Evolutionary conservation across 306 rosid species (phyloP), one percentile per base, ranked within the genome.

Genomic region (Vigna hirtella): DNA sequence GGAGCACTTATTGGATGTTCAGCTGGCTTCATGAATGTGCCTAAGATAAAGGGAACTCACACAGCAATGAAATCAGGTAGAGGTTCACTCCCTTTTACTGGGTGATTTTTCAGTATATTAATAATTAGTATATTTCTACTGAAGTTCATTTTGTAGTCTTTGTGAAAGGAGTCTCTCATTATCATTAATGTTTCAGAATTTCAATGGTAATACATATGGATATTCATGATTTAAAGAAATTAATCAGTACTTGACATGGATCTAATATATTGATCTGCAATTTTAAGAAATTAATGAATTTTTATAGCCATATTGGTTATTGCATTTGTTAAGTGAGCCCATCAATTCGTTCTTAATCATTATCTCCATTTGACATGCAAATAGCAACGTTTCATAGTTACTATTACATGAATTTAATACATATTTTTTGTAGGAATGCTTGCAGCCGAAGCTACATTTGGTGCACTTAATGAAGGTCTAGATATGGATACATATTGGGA

Each of bases 31-130:
- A 73, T 95, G 81, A 92, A 95, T 73, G 98, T 95, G 49, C 98
- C 96, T 15, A 95, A 95, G 87, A 95, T 95, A 61, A 95, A 95
- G 86, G 98, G 98, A 78, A 91, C 95, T 42, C 97, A 91, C 78
- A 91, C 97, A 9, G 98, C 98, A 66, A 95, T 95, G 98, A 95
- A 95, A 88, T 95, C 98, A 63, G 98, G 98, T 89, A 82, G 74
- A 64, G 42, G 75, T 61, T 65, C 76, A 53, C 42, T 72, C 30
- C 24, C 36, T 50, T 45, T 66, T 3, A 36, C 75, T 42, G 49
- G 51, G 28, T 32, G 1, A 28, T 5, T 56, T 63, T 79, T 40
- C 53, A 72, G 51, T 52, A 22, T 73, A 58, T 40, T 71, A 32
- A 66, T 28, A 59, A 26, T 26, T 59, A 59, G 56, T 48, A 22